Conservation (phyloP, 495 filamentous ascomycete genomes). For the Hyaloscypha bicolor region DNA sequence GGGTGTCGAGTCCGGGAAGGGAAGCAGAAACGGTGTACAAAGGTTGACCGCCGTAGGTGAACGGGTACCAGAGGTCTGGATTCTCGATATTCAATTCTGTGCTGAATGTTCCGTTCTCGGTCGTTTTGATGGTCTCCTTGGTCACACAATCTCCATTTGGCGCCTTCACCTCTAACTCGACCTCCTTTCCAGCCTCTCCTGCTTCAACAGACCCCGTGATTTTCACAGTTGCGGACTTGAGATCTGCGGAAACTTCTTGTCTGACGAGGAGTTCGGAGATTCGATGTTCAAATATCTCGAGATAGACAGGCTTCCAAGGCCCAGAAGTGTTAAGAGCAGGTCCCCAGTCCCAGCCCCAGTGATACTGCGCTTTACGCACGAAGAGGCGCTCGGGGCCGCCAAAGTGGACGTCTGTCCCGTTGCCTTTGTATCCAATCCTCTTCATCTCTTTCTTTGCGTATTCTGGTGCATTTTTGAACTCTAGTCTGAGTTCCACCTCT, state of each 20-base stretch:
- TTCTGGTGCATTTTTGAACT: conserved; percentile 38
- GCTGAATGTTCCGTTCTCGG: conserved; percentile 39
- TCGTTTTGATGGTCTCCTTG: conserved; percentile 38
- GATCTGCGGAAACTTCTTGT: conserved; percentile 48
- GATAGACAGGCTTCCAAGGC: conserved; percentile 67
- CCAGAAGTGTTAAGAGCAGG: conserved; percentile 71
- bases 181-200: conserved; percentile 16
- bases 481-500: conserved; percentile 35
- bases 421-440: conserved; percentile 34
- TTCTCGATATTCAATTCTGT: conserved; percentile 50
- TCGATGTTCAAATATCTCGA: conserved; percentile 61
- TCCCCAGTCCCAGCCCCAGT: conserved; percentile 88
- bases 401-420: conserved; percentile 44
- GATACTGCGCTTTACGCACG: conserved; percentile 69
- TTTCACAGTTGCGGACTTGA: conserved; percentile 50
- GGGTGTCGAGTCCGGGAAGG: conserved; percentile 32
- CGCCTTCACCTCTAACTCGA: conserved; percentile 41
- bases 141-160: conserved; percentile 47
- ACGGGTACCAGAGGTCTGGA: conserved; percentile 74
- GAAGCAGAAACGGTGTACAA: conserved; percentile 58
- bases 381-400: conserved; percentile 59
- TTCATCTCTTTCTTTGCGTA: conserved; percentile 38
- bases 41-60: conserved; percentile 66
- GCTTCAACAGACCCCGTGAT: conserved; percentile 47
- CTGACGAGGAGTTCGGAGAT: conserved; percentile 58